Evolutionary conservation across 202 grass and related monocot genomes (phyloP).

Genomic region (Elaeis oleifera): DNA sequence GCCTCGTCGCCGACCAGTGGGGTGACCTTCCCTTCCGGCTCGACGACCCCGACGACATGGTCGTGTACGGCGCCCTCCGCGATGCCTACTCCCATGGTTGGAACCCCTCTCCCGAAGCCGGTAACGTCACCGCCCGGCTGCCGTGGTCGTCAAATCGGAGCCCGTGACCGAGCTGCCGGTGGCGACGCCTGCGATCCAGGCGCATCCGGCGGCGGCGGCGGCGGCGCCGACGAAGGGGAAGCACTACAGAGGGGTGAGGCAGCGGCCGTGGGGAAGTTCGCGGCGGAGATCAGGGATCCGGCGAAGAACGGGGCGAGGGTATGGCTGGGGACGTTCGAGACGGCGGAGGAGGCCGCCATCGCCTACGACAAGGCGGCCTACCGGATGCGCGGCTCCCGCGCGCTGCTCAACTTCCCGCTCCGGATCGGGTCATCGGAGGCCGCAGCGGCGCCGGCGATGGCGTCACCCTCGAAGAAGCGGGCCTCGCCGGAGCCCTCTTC

Average conservation of each 20-base stretch:
- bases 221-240: slow-evolving; percentile 30
- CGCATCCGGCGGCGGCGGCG: not conserved
- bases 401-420: slow-evolving; percentile 82
- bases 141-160: slow-evolving; percentile 49
- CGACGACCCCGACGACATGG: slow-evolving; percentile 88
- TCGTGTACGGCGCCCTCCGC: slow-evolving; percentile 59
- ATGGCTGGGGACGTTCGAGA: slow-evolving; percentile 85
- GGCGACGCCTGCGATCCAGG: slow-evolving; percentile 1
- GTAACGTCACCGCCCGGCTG: slow-evolving; percentile 19
- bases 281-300: slow-evolving; percentile 80
- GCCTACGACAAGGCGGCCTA: slow-evolving; percentile 80
- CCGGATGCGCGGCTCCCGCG: slow-evolving; percentile 72
- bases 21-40: slow-evolving; percentile 69
- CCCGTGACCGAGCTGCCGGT: slow-evolving; percentile 7
- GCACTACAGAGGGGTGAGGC: slow-evolving; percentile 69
- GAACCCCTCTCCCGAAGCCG: slow-evolving; percentile 35
- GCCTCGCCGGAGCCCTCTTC: slow-evolving; percentile 19
- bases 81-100: slow-evolving; percentile 66
- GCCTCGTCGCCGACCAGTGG: slow-evolving; percentile 85
- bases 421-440: slow-evolving; percentile 45
- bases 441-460: slow-evolving; percentile 8
- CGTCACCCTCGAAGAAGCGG: slow-evolving; percentile 23
- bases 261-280: slow-evolving; percentile 88
- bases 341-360: slow-evolving; percentile 61
- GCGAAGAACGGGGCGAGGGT: slow-evolving; percentile 77